These are phyloP conservation scores for Isabelozyma gotoi DNA, from an alignment of 805 yeast species.

Conservation along the genomic window DNA sequence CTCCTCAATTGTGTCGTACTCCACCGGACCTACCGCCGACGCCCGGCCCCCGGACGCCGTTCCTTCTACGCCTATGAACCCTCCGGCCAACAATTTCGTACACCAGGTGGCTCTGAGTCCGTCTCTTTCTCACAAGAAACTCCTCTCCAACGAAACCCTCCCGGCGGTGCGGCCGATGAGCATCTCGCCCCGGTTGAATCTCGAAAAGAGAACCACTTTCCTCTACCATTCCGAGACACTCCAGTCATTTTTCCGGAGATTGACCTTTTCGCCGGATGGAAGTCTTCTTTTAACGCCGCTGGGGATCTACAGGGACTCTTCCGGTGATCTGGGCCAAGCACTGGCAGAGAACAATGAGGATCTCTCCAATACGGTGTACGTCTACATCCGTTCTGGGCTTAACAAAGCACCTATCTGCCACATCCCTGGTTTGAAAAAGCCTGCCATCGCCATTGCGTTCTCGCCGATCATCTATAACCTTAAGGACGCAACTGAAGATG, in stretches of 20 bases:
- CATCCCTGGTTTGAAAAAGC: slow-evolving; percentile 76
- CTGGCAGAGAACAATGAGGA: slow-evolving; percentile 25
- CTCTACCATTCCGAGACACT: slow-evolving; percentile 84
- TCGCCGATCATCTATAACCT: slow-evolving; percentile 62
- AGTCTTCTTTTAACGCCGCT: slow-evolving; percentile 68
- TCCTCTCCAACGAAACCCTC: background rate
- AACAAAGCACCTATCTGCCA: slow-evolving; percentile 72
- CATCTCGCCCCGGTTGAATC: slow-evolving; percentile 12
- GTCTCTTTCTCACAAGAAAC: background rate
- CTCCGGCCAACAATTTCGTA: slow-evolving; percentile 2
- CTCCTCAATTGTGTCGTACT: background rate
- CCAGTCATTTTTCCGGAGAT: slow-evolving; percentile 85
- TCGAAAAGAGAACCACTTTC: slow-evolving; percentile 4
- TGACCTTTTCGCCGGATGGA: slow-evolving; percentile 91
- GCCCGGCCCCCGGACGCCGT: too few species aligned
- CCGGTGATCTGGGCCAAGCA: slow-evolving; percentile 4
- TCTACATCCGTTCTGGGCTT: slow-evolving; percentile 72
- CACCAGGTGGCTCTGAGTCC: slow-evolving; percentile 2
- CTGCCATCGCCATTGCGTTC: slow-evolving; percentile 81
- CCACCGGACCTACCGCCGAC: too few species aligned
- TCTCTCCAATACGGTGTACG: slow-evolving; percentile 71
- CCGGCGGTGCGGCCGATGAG: slow-evolving; percentile 44
- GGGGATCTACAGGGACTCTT: slow-evolving; percentile 51
- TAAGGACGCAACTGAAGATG: slow-evolving; percentile 6
- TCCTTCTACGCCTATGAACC: slow-evolving; percentile 1